Percentiles rank a stretch among this genome's conserved stretches.
Evolutionary conservation across 2,329 filamentous ascomycete genomes (phyloP).

Genomic region (Diplodia sapinea): DNA sequence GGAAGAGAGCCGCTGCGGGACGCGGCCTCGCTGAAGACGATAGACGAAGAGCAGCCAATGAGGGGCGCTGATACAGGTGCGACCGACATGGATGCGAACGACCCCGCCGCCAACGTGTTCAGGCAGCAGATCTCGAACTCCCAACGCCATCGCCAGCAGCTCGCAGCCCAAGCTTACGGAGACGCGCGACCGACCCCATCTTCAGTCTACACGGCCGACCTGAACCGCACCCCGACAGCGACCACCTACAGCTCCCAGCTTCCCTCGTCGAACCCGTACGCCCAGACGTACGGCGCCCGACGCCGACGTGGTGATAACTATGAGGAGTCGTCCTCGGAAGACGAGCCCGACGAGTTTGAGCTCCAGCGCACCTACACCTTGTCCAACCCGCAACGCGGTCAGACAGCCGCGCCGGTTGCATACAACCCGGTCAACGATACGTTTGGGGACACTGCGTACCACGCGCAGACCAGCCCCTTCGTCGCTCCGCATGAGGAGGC

Average conservation of each 20-base stretch:
- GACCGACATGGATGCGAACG: conserved; percentile 22
- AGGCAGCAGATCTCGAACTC: conserved; percentile 47
- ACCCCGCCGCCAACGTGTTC: conserved; percentile 44
- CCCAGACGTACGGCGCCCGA: conserved; percentile 30
- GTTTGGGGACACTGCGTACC: conserved; percentile 45
- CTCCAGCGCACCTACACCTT: conserved; percentile 41
- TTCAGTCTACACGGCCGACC: conserved; percentile 39
- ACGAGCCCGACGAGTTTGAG: conserved; percentile 46
- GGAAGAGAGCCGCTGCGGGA: conserved; percentile 40
- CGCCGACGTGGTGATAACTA: conserved; percentile 44
- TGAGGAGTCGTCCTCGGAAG: conserved; percentile 48
- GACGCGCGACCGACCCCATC: conserved; percentile 32
- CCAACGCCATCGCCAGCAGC: conserved; percentile 41
- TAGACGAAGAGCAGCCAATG: conserved; percentile 42
- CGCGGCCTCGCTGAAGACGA: conserved; percentile 36
- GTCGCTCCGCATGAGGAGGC: conserved; percentile 33
- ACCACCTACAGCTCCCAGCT: conserved; percentile 44
- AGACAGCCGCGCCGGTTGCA: conserved; percentile 23
- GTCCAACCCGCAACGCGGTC: conserved; percentile 34
- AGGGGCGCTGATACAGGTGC: conserved; percentile 24
- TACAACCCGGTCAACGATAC: conserved; percentile 45
- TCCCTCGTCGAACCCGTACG: conserved; percentile 44
- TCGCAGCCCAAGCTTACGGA: conserved; percentile 37
- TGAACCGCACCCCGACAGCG: conserved; percentile 42
- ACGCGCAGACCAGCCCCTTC: conserved; percentile 37